These are phyloP conservation scores for Citropsis articulata DNA, from an alignment of 345 rosid species.

Conservation along the genomic window DNA sequence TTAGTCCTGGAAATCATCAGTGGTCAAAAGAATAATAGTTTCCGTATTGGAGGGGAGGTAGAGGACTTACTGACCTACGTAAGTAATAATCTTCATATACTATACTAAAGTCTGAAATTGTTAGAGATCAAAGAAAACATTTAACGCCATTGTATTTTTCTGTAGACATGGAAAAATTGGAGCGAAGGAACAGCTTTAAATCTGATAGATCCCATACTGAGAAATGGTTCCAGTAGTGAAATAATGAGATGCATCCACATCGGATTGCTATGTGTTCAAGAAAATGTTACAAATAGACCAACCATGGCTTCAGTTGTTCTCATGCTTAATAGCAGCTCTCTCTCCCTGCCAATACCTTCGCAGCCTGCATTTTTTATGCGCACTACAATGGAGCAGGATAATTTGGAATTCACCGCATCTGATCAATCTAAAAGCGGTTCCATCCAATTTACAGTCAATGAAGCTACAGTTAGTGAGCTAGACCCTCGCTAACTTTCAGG, in stretches of 20 bases:
- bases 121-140: too few species aligned
- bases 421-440: neutral
- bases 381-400: slow-evolving; percentile 4
- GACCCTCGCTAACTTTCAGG: slow-evolving; percentile 5
- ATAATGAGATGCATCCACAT: slow-evolving; percentile 51
- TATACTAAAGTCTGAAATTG: too few species aligned
- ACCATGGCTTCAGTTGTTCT: slow-evolving; percentile 42
- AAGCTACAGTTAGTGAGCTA: slow-evolving; percentile 22
- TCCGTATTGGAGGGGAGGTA: neutral
- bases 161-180: slow-evolving; percentile 60
- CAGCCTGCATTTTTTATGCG: slow-evolving; percentile 37
- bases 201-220: slow-evolving; percentile 37
- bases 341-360: slow-evolving; percentile 37
- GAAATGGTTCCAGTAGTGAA: slow-evolving; percentile 24
- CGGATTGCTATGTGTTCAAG: slow-evolving; percentile 57
- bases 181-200: slow-evolving; percentile 29
- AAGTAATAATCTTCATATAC: neutral
- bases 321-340: slow-evolving; percentile 45
- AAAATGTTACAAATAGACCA: slow-evolving; percentile 38
- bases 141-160: neutral
- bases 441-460: neutral
- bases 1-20: slow-evolving; percentile 31
- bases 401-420: neutral
- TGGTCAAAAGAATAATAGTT: slow-evolving; percentile 20
- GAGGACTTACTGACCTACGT: slow-evolving; percentile 26